Evolutionary conservation across 2,329 filamentous ascomycete genomes (phyloP), one percentile per base, ranked within the genome.

Genomic region (Tolypocladium nubicola): DNA sequence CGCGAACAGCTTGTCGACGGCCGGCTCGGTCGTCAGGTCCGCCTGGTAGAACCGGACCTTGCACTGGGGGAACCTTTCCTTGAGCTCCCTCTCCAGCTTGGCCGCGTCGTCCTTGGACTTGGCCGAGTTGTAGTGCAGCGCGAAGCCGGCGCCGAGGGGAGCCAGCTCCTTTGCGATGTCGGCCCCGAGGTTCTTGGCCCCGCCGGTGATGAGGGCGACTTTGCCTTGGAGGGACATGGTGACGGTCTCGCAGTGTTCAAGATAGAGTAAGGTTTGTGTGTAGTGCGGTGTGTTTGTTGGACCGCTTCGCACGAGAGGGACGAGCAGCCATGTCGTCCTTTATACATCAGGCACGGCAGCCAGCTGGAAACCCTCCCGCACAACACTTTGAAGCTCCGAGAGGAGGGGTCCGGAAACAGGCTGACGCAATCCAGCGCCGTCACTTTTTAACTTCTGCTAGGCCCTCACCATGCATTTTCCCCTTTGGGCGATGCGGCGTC

Each of bases 161-260:
- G 79, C 80, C 45, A 85, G 78, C 59, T 79, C 76, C 57, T 81
- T 76, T 60, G 81, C 81, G 56, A 81, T 81, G 57, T 81, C 80
- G 56, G 76, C 74, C 35, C 83, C 84, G 60, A 86, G 85, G 59
- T 83, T 83, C 63, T 82, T 82, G 57, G 78, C 79, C 57, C 75
- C 75, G 58, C 76, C 80, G 26, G 81, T 83, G 68, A 84, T 72
- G 65, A 84, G 73, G 61, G 79, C 64, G 21, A 72, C 66, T 63
- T 74, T 76, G 45, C 70, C 71, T 35, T 70, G 61, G 45, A 76
- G 67, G 53, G 67, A 65, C 65, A 68, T 68, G 63, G 73, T 56
- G 39, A 49, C 14, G 26, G 7, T 33, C 30, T 9, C 7, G 30
- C 9, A 33, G 30, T 9, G 30, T 33, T 8, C 30, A 9, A 33